phyloP scores from a whole-genome alignment of 345 rosid genomes.

The Linum tenue region DNA sequence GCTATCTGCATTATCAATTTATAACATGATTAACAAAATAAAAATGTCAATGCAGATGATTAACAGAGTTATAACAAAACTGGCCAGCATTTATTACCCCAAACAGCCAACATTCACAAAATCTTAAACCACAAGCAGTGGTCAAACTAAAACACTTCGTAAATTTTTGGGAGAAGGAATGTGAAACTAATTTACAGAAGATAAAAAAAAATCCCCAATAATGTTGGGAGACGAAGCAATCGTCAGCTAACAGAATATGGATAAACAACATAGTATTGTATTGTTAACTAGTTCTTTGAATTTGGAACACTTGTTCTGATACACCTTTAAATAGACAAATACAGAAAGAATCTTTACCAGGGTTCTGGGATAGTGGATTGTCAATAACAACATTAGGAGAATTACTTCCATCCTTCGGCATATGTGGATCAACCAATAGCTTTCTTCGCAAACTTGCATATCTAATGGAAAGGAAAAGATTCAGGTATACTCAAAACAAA shows the following conservation, averaged over 20 bases:
- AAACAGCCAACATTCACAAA: background rate
- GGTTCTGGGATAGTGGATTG: slow-evolving; percentile 92
- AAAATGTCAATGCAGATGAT: background rate
- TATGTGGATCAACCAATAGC: slow-evolving; percentile 70
- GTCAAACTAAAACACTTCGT: no score
- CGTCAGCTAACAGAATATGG: background rate
- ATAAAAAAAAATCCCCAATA: background rate
- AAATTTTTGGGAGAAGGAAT: no score
- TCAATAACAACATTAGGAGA: slow-evolving; percentile 67
- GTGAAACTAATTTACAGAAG: no score
- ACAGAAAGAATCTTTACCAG: slow-evolving; percentile 43
- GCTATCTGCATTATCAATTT: slow-evolving; percentile 48
- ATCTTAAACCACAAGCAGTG: no score
- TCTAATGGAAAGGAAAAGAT: slow-evolving; percentile 26
- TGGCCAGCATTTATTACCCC: background rate
- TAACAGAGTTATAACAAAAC: background rate
- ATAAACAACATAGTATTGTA: no score
- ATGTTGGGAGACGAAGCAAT: background rate
- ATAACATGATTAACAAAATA: background rate
- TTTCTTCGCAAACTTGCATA: slow-evolving; percentile 77
- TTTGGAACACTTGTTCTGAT: background rate
- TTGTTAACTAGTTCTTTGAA: background rate
- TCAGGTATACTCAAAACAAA: background rate
- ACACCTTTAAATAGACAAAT: background rate
- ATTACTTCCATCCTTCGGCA: slow-evolving; percentile 46